Evolutionary conservation across 176 grass and related monocot species (phyloP).

Genomic region (Chrysopogon serrulatus): DNA sequence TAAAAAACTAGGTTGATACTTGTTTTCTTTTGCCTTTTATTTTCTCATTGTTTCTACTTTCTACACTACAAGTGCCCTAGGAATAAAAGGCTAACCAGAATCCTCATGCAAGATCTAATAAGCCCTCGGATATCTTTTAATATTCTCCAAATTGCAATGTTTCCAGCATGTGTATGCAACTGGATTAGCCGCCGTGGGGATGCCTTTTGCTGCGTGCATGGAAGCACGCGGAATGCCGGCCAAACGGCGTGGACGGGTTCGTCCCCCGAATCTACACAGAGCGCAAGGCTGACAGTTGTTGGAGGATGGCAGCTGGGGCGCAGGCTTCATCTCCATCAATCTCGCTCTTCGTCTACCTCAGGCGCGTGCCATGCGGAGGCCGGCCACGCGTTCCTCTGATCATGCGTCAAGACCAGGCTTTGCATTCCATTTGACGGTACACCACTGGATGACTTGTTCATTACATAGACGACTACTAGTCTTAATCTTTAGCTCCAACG

Average conservation of each 20-base stretch:
- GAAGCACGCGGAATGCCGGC: not conserved
- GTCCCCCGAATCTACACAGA: not conserved
- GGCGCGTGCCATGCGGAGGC: constrained; percentile 24
- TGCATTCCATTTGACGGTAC: not conserved
- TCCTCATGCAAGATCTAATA: too few relatives aligned
- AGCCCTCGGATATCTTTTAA: not conserved
- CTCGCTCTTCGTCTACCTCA: not conserved
- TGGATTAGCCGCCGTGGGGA: not conserved
- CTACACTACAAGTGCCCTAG: too few relatives aligned
- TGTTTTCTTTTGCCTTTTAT: too few relatives aligned
- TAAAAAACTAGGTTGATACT: too few relatives aligned
- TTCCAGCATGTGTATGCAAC: not conserved
- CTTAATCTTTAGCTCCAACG: not conserved
- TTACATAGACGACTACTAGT: not conserved
- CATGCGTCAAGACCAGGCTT: not conserved
- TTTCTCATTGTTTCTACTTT: too few relatives aligned
- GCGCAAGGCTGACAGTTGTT: not conserved
- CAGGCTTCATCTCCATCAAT: not conserved
- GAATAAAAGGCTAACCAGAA: too few relatives aligned
- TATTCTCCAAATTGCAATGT: not conserved
- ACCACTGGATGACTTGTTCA: not conserved
- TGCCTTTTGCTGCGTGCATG: not conserved
- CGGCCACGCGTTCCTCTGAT: constrained; percentile 8
- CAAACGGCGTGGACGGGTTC: constrained; percentile 8
- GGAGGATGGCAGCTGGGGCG: not conserved